Percentiles rank a stretch among this genome's conserved stretches.
Conservation (phyloP, 225 moss, liverwort and hornwort genomes). For the Sphagnum contortum region DNA sequence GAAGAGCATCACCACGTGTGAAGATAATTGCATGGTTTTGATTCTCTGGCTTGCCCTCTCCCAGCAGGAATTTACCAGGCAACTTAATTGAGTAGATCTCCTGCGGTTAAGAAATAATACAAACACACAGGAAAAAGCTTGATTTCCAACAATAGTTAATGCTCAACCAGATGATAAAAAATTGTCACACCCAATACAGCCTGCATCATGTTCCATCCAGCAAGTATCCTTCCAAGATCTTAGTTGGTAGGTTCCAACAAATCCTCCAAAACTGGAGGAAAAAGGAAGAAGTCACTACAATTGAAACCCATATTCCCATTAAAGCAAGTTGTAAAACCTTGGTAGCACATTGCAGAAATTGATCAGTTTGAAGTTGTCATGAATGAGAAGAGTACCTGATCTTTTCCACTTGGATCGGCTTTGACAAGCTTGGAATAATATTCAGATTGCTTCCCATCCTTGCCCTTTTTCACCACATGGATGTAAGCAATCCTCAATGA, state of each 20-base stretch:
- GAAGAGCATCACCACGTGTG: slow-evolving; percentile 62
- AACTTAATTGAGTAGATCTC: slow-evolving; percentile 59
- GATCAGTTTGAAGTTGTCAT: neutral
- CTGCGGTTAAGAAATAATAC: slow-evolving; percentile 6
- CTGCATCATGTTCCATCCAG: too few relatives aligned
- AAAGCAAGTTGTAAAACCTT: neutral
- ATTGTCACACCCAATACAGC: too few relatives aligned
- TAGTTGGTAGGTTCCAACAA: too few relatives aligned
- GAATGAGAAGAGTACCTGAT: slow-evolving; percentile 27
- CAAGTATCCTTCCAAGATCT: too few relatives aligned
- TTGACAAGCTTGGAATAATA: slow-evolving; percentile 57
- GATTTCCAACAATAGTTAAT: too few relatives aligned
- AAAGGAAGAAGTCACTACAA: too few relatives aligned
- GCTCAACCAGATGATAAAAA: too few relatives aligned
- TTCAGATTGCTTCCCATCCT: slow-evolving; percentile 18
- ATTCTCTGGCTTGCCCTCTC: slow-evolving; percentile 57
- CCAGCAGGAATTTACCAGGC: slow-evolving; percentile 43
- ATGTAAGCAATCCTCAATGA: slow-evolving; percentile 52
- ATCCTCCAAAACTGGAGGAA: too few relatives aligned
- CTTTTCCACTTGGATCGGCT: slow-evolving; percentile 55
- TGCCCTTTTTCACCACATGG: slow-evolving; percentile 26
- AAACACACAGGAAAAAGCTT: too few relatives aligned
- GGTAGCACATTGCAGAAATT: neutral
- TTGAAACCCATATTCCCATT: too few relatives aligned
- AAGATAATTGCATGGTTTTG: slow-evolving; percentile 66